Evolutionary conservation across 306 rosid species (phyloP).

Genomic region (Prunus kanzakura): DNA sequence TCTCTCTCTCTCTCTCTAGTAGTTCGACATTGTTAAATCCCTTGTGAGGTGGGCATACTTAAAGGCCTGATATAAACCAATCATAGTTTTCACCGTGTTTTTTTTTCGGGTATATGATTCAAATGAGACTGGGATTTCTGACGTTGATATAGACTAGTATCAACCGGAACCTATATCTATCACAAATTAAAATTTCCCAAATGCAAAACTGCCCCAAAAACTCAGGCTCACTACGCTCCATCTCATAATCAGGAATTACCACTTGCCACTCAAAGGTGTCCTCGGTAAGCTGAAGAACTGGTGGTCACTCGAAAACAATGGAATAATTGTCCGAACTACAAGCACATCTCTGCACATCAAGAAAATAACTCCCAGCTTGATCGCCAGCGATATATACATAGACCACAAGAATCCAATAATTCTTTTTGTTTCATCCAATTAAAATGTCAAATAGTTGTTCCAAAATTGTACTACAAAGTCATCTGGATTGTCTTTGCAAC

Average conservation of each 20-base stretch:
- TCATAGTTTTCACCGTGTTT: too few relatives aligned
- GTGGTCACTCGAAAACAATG: too few relatives aligned
- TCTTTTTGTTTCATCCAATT: neutral
- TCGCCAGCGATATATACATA: neutral
- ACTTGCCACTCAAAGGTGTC: slow-evolving; percentile 11
- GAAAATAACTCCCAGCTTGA: too few relatives aligned
- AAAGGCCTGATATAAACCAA: too few relatives aligned
- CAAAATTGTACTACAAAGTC: neutral
- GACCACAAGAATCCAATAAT: neutral
- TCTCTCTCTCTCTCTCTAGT: too few relatives aligned
- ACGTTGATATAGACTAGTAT: too few relatives aligned
- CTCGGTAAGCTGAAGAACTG: slow-evolving; percentile 14
- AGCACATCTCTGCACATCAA: too few relatives aligned
- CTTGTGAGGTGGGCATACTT: too few relatives aligned
- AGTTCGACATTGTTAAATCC: too few relatives aligned
- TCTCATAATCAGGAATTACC: slow-evolving; percentile 30
- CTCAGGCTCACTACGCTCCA: slow-evolving; percentile 48
- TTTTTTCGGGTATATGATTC: too few relatives aligned
- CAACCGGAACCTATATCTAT: neutral
- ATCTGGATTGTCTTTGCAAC: slow-evolving; percentile 45
- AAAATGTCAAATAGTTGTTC: neutral
- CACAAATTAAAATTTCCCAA: slow-evolving; percentile 23
- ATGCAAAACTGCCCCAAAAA: slow-evolving; percentile 63
- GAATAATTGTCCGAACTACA: too few relatives aligned
- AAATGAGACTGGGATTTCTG: too few relatives aligned